phyloP scores from a whole-genome alignment of 1,284 basidiomycete genomes.

The Cystobasidium slooffiae region DNA sequence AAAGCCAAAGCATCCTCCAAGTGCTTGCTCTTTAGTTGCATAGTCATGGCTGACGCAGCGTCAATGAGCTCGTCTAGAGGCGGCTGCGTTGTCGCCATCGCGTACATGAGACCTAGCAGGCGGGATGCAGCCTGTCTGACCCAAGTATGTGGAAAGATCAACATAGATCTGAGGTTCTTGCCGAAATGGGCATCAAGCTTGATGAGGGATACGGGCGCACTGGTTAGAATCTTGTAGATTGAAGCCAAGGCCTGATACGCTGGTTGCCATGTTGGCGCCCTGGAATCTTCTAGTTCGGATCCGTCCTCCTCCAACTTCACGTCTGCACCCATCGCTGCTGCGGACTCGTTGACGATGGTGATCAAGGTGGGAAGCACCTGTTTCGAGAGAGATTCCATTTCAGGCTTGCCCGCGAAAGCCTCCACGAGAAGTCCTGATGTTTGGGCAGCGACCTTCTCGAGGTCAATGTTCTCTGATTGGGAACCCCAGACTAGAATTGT shows the following conservation, averaged over 20 bases:
- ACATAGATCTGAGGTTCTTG: slow-evolving; percentile 66
- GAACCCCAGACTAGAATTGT: slow-evolving; percentile 82
- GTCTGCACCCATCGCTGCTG: slow-evolving; percentile 52
- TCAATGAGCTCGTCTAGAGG: slow-evolving; percentile 63
- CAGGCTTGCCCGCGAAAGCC: slow-evolving; percentile 57
- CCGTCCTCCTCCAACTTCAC: slow-evolving; percentile 60
- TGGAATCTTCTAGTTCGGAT: slow-evolving; percentile 53
- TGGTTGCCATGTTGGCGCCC: slow-evolving; percentile 72
- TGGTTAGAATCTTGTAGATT: slow-evolving; percentile 66
- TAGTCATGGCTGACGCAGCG: slow-evolving; percentile 73
- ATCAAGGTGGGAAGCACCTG: slow-evolving; percentile 64
- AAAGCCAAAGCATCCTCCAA: slow-evolving; percentile 77
- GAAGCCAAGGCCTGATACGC: slow-evolving; percentile 79
- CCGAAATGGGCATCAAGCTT: slow-evolving; percentile 56
- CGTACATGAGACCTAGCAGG: slow-evolving; percentile 74
- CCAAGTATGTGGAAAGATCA: slow-evolving; percentile 93
- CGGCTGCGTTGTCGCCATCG: slow-evolving; percentile 59
- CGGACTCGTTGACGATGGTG: slow-evolving; percentile 61
- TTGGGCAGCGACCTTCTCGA: slow-evolving; percentile 75
- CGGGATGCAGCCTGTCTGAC: slow-evolving; percentile 81
- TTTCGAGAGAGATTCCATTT: slow-evolving; percentile 3
- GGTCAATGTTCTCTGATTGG: slow-evolving; percentile 66
- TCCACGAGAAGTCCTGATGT: slow-evolving; percentile 80
- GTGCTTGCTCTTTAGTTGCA: slow-evolving; percentile 80
- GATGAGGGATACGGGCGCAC: slow-evolving; percentile 51